Conservation (phyloP, 208 protist genomes). For the Wallacemonas rigidus region DNA sequence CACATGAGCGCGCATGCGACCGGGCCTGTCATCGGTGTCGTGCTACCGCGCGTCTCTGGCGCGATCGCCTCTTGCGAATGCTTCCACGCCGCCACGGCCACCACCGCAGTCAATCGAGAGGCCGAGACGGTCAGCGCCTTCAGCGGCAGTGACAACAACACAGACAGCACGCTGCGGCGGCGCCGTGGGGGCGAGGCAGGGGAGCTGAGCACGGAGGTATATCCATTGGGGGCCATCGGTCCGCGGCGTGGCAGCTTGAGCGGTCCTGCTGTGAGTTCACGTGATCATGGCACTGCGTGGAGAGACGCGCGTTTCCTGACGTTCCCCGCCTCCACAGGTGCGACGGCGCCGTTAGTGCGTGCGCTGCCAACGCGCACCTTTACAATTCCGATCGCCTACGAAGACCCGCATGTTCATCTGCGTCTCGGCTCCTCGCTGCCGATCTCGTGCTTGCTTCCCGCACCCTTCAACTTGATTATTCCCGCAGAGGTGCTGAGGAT, state of each 20-base stretch:
- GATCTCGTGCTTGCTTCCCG: slow-evolving; percentile 48
- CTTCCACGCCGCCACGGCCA: background rate
- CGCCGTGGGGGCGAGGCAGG: background rate
- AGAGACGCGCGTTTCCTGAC: no score
- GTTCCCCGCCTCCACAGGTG: background rate
- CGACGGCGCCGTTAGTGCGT: background rate
- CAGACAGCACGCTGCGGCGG: background rate
- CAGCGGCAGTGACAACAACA: background rate
- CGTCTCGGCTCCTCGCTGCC: slow-evolving; percentile 62
- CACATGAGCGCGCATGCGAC: background rate
- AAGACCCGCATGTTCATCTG: slow-evolving; percentile 67
- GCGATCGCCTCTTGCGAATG: slow-evolving; percentile 67
- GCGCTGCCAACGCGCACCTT: slow-evolving; percentile 52
- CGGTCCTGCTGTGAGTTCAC: background rate
- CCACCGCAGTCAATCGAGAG: background rate
- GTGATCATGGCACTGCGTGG: background rate
- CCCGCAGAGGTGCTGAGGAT: slow-evolving; percentile 70
- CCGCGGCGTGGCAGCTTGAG: background rate
- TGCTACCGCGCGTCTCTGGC: slow-evolving; percentile 64
- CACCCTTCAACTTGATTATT: slow-evolving; percentile 33
- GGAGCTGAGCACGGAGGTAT: background rate
- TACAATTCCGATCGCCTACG: slow-evolving; percentile 62
- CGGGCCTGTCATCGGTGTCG: slow-evolving; percentile 45
- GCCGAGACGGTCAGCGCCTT: background rate
- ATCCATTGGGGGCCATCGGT: background rate